Base-by-base conservation (phyloP, 345 rosid genomes). In the Arabis alpina region DNA sequence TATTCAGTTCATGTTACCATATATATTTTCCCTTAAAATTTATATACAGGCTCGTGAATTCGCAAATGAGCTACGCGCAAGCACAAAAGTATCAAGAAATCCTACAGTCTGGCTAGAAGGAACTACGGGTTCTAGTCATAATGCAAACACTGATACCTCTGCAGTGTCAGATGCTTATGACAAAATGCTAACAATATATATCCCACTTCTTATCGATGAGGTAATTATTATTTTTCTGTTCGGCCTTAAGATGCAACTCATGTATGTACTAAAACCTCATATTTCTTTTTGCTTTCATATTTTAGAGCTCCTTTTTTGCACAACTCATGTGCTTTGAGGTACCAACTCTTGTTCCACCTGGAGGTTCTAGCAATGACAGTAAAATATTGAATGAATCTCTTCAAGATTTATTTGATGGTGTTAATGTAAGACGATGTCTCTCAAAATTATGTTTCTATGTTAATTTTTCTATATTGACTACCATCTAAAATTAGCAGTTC, bases 251-350 rank as follows among this genome's bases (percentile, higher is more conserved):
- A 13, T 28, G 41, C 25, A 73, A 6, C 16, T 47, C 67, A 4
- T 13, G 49, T 7, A 58, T 59, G 13, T 41, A 15, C 54, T 61
- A 8, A 63, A 45, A 68, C n/a, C 27, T 65, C 67, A 37, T 54
- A 11, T 63, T 8, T 73, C 30, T 47, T 27, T 51, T 14, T 79
- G 76, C 54, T 57, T 19, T 77, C 74, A 64, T 70, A 61, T 70
- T 73, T 81, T 88, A 91, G 97, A 91, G 97, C 80, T 88, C 96
- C 36, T 91, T 91, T 79, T 91, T 91, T 76, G 97, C 96, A 41
- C 97, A 88, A 77, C 87, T 91, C 81, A 85, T 91, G 97, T 91
- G 97, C 86, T 91, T 88, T 65, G 93, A 87, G 77, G 92, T 91
- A 71, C 89, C 95, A 68, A 82, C 90, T 23, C 91, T 91, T 75